phyloP scores from a whole-genome alignment of 2,329 filamentous ascomycete genomes.

The Diplodia scrobiculata region DNA sequence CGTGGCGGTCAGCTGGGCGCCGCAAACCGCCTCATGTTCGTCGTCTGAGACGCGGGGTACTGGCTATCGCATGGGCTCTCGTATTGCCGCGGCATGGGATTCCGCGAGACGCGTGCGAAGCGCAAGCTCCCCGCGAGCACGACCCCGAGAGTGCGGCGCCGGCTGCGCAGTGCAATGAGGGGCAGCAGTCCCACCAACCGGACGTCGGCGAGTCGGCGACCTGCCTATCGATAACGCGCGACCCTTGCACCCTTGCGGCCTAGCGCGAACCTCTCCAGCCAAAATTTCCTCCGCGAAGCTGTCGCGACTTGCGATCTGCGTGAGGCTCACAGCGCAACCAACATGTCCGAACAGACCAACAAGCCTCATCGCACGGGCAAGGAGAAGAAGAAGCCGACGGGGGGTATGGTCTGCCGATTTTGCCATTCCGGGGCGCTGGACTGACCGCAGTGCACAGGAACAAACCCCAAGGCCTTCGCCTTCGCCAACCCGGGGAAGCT shows the following conservation, averaged over 20 bases:
- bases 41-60: not conserved
- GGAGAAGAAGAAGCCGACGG: constrained; percentile 78
- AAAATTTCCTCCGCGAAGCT: constrained; percentile 29
- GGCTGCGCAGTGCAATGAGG: constrained; percentile 5
- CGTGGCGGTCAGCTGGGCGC: constrained; percentile 29
- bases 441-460: constrained; percentile 53
- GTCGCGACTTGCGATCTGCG: constrained; percentile 23
- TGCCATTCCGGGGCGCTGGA: constrained; percentile 29
- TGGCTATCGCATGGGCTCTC: constrained; percentile 17
- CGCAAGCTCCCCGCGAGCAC: constrained; percentile 9
- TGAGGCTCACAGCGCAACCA: constrained; percentile 34
- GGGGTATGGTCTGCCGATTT: constrained; percentile 51
- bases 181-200: not conserved
- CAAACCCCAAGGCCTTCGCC: constrained; percentile 88
- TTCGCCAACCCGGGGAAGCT: constrained; percentile 79
- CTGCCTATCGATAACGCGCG: constrained; percentile 10
- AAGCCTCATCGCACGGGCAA: constrained; percentile 83
- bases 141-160: constrained; percentile 3
- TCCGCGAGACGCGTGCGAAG: not conserved
- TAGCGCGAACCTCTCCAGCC: constrained; percentile 11
- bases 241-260: not conserved
- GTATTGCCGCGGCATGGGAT: not conserved
- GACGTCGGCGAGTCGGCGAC: constrained; percentile 1
- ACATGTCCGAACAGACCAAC: constrained; percentile 81
- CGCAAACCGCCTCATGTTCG: constrained; percentile 15